Evolutionary conservation across 176 grass and related monocot genomes (phyloP), one percentile per base, ranked within the genome.

Genomic region (Lolium perenne): DNA sequence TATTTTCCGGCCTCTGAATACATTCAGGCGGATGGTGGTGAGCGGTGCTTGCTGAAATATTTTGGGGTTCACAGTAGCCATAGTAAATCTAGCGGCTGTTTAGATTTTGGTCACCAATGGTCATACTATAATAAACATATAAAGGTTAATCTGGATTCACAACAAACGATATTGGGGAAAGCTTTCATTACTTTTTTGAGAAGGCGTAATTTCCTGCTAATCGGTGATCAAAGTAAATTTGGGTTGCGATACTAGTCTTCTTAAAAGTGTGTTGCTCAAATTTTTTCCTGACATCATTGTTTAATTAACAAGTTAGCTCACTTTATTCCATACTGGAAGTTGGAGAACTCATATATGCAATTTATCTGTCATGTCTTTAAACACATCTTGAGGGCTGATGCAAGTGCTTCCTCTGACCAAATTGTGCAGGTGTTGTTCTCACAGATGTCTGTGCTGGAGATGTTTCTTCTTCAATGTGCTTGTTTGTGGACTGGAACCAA

Each of bases 401-500:
- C 26, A 84, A 29, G 53, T 80, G n/a, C 35, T 76, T 68, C 71
- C 35, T 50, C 0, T 70, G 48, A 82, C 48, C 66, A 74, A 89
- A 89, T 86, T 71, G 11, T 13, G 80, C 87, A 97, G 95, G 84
- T 14, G 41, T 77, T 71, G 38, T 55, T 62, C 85, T 98, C 61
- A 95, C 51, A 18, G 89, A 95, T 49, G 43, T 82, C 32, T 87
- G 78, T 66, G 76, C 76, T 76, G 80, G 77, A 85, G 89, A 93
- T 13, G 63, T 98, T 89, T 90, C 87, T 89, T 93, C 93, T 51
- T 88, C 93, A 38, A 98, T 98, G 95, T 98, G 95, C 74, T 88
- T 98, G 55, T 98, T 88, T 79, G 87, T 92, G 16, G 95, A 98
- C 38, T 98, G 95, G 95, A 87, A 87, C 68, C 51, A 67, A 87